These are phyloP conservation scores for Hymenoscyphus linearis DNA, from an alignment of 2,329 filamentous ascomycete species.

Conservation along the genomic window DNA sequence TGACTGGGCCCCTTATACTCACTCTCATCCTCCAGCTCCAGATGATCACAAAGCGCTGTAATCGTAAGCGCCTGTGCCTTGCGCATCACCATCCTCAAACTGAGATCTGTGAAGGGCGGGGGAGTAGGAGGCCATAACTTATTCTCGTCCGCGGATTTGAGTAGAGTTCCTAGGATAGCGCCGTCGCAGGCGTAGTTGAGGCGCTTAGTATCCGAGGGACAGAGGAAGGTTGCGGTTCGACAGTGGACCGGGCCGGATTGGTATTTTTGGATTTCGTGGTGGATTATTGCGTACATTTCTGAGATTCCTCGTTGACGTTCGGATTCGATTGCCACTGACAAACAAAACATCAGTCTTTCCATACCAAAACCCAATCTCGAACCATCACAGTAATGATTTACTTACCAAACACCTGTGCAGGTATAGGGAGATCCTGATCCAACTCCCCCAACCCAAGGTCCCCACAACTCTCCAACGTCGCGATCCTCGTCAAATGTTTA, in stretches of 20 bases:
- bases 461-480: neutral
- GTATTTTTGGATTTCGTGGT: slow-evolving; percentile 1
- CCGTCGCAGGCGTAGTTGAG: slow-evolving; percentile 12
- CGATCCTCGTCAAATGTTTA: slow-evolving; percentile 2
- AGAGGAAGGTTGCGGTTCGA: neutral
- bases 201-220: neutral
- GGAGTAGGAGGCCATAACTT: slow-evolving; percentile 8
- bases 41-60: slow-evolving; percentile 5
- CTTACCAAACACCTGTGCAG: neutral
- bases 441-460: neutral
- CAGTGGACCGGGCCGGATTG: slow-evolving; percentile 1
- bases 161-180: slow-evolving; percentile 11
- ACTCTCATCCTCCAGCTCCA: neutral
- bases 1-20: slow-evolving; percentile 1
- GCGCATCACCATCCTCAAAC: neutral
- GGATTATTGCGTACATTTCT: slow-evolving; percentile 2
- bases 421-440: slow-evolving; percentile 1
- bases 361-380: too few relatives aligned
- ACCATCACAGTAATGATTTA: too few relatives aligned
- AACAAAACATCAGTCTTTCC: neutral
- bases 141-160: slow-evolving; percentile 6
- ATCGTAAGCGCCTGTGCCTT: neutral
- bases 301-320: slow-evolving; percentile 3
- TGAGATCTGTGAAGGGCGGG: slow-evolving; percentile 5
- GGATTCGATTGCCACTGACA: neutral